Percentiles rank a stretch among this genome's conserved stretches.
phyloP scores from a whole-genome alignment of 2,329 filamentous ascomycete species.

The Falciphora oryzae region DNA sequence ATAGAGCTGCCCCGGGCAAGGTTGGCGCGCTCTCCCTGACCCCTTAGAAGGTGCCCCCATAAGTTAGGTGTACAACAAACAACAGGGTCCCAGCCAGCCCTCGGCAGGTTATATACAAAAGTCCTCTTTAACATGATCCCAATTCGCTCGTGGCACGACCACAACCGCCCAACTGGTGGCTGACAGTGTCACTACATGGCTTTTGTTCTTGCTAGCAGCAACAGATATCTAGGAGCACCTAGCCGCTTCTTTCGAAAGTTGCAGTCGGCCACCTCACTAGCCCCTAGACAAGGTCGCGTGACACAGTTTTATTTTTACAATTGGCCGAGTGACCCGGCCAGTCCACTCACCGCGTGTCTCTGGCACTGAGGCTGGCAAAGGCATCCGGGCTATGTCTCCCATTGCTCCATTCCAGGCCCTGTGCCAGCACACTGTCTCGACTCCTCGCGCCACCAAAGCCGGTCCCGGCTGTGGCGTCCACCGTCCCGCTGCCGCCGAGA shows the following conservation, averaged over 20 bases:
- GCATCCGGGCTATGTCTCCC: slow-evolving; percentile 75
- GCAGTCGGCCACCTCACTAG: background rate
- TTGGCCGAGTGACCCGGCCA: background rate
- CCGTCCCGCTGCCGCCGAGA: slow-evolving; percentile 21
- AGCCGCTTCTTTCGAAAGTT: background rate
- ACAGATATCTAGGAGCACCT: background rate
- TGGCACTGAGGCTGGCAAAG: slow-evolving; percentile 68
- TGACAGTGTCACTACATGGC: too few species aligned
- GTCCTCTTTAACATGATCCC: slow-evolving; percentile 2
- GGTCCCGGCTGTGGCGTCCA: slow-evolving; percentile 14
- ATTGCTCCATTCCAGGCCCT: slow-evolving; percentile 59
- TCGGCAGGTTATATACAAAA: slow-evolving; percentile 5
- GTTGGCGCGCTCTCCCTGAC: background rate
- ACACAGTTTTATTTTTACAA: background rate
- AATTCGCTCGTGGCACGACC: background rate
- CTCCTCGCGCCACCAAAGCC: slow-evolving; percentile 42
- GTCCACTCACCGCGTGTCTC: slow-evolving; percentile 18
- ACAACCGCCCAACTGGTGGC: too few species aligned
- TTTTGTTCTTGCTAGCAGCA: background rate
- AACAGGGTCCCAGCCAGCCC: background rate
- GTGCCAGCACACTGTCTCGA: slow-evolving; percentile 66
- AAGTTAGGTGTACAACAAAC: background rate
- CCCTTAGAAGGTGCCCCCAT: background rate
- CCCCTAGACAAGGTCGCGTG: background rate
- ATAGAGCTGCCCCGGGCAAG: background rate